Conservation (phyloP, 108 stramenopile genomes). For the Asterionellopsis glacialis region DNA sequence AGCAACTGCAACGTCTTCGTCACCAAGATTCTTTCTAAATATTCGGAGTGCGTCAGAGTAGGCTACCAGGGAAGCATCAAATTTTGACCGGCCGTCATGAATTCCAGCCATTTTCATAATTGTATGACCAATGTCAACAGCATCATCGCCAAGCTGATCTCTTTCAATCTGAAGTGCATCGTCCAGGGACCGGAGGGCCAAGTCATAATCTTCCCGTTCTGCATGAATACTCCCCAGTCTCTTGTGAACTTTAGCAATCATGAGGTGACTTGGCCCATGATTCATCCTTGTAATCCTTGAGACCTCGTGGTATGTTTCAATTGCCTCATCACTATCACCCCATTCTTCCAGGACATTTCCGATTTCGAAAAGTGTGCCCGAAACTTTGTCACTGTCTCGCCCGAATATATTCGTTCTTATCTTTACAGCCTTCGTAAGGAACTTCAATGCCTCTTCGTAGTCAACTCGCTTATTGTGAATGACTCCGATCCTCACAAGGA, state of each 20-base stretch:
- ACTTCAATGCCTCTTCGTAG: constrained; percentile 22
- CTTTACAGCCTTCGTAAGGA: constrained; percentile 26
- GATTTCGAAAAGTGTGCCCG: constrained; percentile 28
- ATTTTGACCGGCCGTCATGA: constrained; percentile 24
- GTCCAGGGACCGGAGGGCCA: constrained; percentile 23
- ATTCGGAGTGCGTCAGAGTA: constrained; percentile 34
- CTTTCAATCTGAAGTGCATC: constrained; percentile 27
- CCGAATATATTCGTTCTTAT: constrained; percentile 29
- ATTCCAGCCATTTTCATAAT: constrained; percentile 21
- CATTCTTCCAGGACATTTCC: constrained; percentile 27
- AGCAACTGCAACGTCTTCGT: constrained; percentile 19
- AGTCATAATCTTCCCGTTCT: constrained; percentile 28
- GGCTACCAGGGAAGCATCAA: constrained; percentile 28
- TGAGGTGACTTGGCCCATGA: constrained; percentile 10
- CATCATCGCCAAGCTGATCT: constrained; percentile 16
- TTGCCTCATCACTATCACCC: constrained; percentile 29
- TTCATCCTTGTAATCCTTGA: constrained; percentile 20
- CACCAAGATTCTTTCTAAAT: constrained; percentile 19
- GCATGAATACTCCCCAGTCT: constrained; percentile 24
- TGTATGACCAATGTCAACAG: constrained; percentile 26
- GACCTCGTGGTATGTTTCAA: constrained; percentile 27
- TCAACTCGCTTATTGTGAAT: constrained; percentile 28
- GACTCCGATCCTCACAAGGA: constrained; percentile 24
- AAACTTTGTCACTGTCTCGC: constrained; percentile 18
- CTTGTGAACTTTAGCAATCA: constrained; percentile 14